Evolutionary conservation across 495 filamentous ascomycete genomes (phyloP).

Genomic region (Penicillium roqueforti): DNA sequence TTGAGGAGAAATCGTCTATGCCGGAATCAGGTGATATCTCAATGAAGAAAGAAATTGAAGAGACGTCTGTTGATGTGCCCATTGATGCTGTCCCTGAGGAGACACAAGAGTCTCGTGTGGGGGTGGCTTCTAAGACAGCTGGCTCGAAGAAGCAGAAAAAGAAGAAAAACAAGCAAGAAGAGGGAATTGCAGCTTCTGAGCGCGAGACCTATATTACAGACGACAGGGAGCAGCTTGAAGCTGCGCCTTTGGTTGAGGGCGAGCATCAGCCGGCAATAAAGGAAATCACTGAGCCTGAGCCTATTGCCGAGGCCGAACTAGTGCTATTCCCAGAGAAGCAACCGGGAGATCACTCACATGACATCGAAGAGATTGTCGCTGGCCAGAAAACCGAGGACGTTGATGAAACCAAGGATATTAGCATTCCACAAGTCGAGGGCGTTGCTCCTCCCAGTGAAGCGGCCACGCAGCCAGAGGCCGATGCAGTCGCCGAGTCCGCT

Average conservation of each 20-base stretch:
- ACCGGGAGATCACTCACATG: not conserved
- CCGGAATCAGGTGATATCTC: conserved; percentile 14
- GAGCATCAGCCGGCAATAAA: conserved; percentile 1
- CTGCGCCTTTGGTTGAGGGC: not conserved
- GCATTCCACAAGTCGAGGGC: not conserved
- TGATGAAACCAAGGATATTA: conserved; percentile 8
- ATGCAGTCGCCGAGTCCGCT: not conserved
- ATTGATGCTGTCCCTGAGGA: conserved; percentile 1
- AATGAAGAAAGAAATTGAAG: conserved; percentile 8
- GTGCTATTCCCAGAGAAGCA: not conserved
- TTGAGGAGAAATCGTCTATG: conserved; percentile 3
- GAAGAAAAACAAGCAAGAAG: conserved; percentile 22
- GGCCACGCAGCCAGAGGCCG: not conserved
- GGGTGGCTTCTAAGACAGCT: not conserved
- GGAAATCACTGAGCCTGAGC: conserved; percentile 5
- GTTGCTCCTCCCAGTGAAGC: conserved; percentile 7
- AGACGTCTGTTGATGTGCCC: conserved; percentile 1
- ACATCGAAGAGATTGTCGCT: not conserved
- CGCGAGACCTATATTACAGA: not conserved
- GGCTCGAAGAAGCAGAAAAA: conserved; percentile 25
- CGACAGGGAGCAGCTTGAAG: conserved; percentile 6
- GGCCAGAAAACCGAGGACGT: not conserved
- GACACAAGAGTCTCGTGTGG: conserved; percentile 5
- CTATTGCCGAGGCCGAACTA: not conserved
- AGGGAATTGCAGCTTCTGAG: conserved; percentile 3